phyloP scores from a whole-genome alignment of 1,284 basidiomycete genomes.

The Cutaneotrichosporon sp. region DNA sequence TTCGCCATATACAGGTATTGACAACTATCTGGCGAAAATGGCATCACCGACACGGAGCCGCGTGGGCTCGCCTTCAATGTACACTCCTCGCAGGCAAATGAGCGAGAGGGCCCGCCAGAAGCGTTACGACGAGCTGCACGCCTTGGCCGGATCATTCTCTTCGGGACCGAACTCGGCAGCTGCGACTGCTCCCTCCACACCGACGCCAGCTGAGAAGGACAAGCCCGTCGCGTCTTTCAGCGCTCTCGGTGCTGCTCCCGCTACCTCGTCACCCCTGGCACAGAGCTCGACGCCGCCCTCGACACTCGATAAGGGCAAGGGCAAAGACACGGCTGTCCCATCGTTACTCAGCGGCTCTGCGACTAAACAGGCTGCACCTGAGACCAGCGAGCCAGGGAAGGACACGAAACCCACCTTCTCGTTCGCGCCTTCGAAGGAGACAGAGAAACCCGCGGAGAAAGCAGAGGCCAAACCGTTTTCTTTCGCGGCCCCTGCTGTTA shows the following conservation, averaged over 20 bases:
- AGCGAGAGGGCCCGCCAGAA: slow-evolving; percentile 12
- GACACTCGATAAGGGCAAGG: background rate
- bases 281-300: background rate
- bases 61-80: slow-evolving; percentile 7
- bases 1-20: slow-evolving; percentile 10
- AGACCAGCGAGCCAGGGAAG: background rate
- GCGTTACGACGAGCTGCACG: slow-evolving; percentile 18
- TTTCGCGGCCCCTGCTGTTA: background rate
- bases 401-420: slow-evolving; percentile 3
- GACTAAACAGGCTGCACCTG: background rate
- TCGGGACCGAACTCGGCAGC: background rate
- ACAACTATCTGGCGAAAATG: slow-evolving; percentile 5
- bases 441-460: background rate
- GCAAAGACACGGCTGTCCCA: background rate
- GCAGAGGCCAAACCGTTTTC: slow-evolving; percentile 1
- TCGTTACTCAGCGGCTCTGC: background rate
- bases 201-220: background rate
- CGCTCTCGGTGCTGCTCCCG: background rate
- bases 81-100: slow-evolving; percentile 5
- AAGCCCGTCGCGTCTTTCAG: background rate
- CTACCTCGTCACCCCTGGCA: background rate
- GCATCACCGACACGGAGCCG: slow-evolving; percentile 4
- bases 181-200: background rate
- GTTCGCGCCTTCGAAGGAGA: slow-evolving; percentile 1
- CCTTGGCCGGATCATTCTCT: slow-evolving; percentile 4